phyloP scores from a whole-genome alignment of 768 basidiomycete species.

The Panellus pusillus region DNA sequence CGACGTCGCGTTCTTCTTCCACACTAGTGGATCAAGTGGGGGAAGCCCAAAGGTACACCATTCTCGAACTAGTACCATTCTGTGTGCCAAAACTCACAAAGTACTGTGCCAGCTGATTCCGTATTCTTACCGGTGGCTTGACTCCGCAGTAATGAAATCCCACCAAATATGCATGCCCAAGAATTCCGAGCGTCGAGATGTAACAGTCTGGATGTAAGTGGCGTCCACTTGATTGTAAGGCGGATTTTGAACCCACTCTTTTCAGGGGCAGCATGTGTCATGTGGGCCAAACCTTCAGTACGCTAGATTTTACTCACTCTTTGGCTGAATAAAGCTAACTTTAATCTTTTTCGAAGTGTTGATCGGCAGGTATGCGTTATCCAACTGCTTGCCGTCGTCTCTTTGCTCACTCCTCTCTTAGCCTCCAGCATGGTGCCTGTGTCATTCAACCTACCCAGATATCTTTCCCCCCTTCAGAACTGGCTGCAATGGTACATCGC shows the following conservation, averaged over 20 bases:
- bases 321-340: constrained; percentile 20
- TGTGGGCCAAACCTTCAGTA: constrained; percentile 57
- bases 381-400: constrained; percentile 13
- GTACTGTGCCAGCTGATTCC: constrained; percentile 42
- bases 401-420: constrained; percentile 42
- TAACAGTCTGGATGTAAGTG: constrained; percentile 61
- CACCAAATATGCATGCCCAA: constrained; percentile 41
- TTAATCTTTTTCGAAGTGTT: constrained; percentile 16
- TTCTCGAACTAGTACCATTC: not conserved
- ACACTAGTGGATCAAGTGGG: constrained; percentile 67
- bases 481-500: constrained; percentile 51
- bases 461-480: constrained; percentile 52
- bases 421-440: constrained; percentile 57
- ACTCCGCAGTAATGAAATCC: constrained; percentile 48
- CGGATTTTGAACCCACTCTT: constrained; percentile 25
- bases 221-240: constrained; percentile 16
- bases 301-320: constrained; percentile 26
- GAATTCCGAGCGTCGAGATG: constrained; percentile 47
- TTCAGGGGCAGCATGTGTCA: constrained; percentile 60
- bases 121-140: constrained; percentile 56
- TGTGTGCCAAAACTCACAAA: not conserved
- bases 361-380: constrained; percentile 19
- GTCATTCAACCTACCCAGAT: constrained; percentile 58
- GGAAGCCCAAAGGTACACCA: constrained; percentile 51
- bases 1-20: constrained; percentile 54